Conservation (phyloP, 2,329 filamentous ascomycete genomes). For the Ceratocystis albifundus region DNA sequence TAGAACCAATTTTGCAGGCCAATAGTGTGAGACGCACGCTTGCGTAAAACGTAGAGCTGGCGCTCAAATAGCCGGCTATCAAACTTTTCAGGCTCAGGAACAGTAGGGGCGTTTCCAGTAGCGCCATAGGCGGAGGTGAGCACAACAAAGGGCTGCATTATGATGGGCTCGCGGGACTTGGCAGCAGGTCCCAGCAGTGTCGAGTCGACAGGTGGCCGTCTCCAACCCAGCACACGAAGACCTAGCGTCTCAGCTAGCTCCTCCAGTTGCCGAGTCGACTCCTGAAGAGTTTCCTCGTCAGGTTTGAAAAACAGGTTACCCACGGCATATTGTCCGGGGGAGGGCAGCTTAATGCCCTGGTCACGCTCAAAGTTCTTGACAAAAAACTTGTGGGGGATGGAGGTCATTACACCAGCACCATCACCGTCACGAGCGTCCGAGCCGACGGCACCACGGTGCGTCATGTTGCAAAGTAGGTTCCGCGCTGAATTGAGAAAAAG, state of each 20-base stretch:
- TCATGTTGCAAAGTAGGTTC: conserved; percentile 98
- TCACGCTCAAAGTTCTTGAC: conserved; percentile 95
- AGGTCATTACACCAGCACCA: conserved; percentile 98
- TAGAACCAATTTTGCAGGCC: conserved; percentile 99
- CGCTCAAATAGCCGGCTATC: conserved; percentile 80
- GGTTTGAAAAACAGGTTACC: conserved; percentile 99
- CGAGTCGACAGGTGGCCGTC: conserved; percentile 88
- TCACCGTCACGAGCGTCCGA: conserved; percentile 97
- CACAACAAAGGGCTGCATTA: conserved; percentile 91
- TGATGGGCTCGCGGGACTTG: conserved; percentile 84
- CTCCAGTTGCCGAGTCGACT: conserved; percentile 88
- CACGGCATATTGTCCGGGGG: conserved; percentile 85
- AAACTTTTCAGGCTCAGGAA: conserved; percentile 60
- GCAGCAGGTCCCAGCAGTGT: conserved; percentile 86
- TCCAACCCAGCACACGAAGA: conserved; percentile 87
- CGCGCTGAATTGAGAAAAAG: conserved; percentile 47
- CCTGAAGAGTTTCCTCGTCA: conserved; percentile 75
- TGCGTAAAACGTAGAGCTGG: conserved; percentile 87
- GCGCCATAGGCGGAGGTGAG: conserved; percentile 69
- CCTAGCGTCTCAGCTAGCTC: conserved; percentile 80
- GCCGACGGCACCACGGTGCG: conserved; percentile 94
- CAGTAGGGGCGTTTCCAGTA: conserved; percentile 62
- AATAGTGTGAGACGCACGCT: conserved; percentile 88
- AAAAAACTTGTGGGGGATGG: conserved; percentile 96
- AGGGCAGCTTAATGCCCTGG: conserved; percentile 75